These are phyloP conservation scores for Boletellus emodensis DNA, from an alignment of 768 basidiomycete genomes.

Conservation along the genomic window DNA sequence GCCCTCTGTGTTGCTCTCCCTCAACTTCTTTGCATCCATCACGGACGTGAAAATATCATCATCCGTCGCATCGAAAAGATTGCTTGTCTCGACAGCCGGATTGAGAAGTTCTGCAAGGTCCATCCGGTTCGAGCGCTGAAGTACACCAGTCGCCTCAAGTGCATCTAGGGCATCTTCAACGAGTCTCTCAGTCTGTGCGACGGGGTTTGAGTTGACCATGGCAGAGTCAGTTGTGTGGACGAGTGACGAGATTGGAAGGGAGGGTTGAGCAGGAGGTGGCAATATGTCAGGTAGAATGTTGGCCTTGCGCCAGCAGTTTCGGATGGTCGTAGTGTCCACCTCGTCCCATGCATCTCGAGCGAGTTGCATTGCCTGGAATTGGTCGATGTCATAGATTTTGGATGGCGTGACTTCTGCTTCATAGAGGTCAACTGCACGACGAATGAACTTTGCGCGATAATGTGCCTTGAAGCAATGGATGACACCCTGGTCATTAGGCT, in stretches of 20 bases:
- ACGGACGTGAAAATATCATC: not conserved
- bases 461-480: slow-evolving; percentile 30
- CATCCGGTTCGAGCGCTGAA: not conserved
- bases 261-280: not conserved
- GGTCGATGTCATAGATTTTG: not conserved
- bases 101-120: not conserved
- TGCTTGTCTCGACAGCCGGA: not conserved
- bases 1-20: no score
- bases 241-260: not conserved
- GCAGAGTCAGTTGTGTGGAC: not conserved
- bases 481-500: slow-evolving; percentile 37
- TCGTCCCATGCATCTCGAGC: slow-evolving; percentile 2
- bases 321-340: not conserved
- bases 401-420: not conserved
- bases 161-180: no score
- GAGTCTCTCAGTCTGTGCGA: not conserved
- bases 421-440: not conserved
- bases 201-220: no score
- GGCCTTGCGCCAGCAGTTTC: slow-evolving; percentile 3
- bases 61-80: not conserved
- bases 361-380: slow-evolving; percentile 2
- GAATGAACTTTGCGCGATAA: slow-evolving; percentile 19
- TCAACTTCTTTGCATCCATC: not conserved
- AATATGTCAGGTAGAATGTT: not conserved
- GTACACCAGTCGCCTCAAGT: not conserved